phyloP scores from a whole-genome alignment of 1,284 basidiomycete genomes.

The Xerocomus nothofagi region DNA sequence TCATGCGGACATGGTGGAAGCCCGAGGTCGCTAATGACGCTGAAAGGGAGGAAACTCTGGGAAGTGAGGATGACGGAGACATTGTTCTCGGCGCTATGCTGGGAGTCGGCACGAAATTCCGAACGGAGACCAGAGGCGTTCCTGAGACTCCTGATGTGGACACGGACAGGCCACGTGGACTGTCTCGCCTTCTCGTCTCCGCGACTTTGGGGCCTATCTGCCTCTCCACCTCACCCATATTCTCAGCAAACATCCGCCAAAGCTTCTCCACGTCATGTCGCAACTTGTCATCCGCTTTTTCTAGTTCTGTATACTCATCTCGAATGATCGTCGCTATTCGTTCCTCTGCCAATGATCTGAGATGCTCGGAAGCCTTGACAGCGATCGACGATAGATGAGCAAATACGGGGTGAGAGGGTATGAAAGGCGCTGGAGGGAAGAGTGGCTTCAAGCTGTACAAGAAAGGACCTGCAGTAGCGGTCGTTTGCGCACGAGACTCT shows the following conservation, averaged over 20 bases:
- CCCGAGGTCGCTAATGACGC: conserved; percentile 62
- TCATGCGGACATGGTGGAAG: conserved; percentile 51
- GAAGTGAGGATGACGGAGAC: conserved; percentile 36
- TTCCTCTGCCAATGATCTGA: conserved; percentile 59
- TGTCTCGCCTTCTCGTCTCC: conserved; percentile 25
- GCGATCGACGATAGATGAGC: conserved; percentile 61
- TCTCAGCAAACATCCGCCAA: conserved; percentile 60
- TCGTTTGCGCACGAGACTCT: conserved; percentile 35
- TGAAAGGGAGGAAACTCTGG: conserved; percentile 62
- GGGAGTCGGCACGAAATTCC: conserved; percentile 56
- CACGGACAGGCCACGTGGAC: conserved; percentile 22
- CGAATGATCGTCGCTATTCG: conserved; percentile 55
- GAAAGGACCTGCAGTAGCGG: conserved; percentile 38
- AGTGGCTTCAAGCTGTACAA: conserved; percentile 53
- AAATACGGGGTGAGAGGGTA: conserved; percentile 73
- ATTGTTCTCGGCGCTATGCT: conserved; percentile 39
- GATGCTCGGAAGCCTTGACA: conserved; percentile 49
- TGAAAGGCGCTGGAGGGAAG: conserved; percentile 74
- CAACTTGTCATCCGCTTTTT: conserved; percentile 54
- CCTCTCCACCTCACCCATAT: conserved; percentile 48
- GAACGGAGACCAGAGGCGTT: conserved; percentile 36
- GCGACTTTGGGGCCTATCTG: conserved; percentile 31
- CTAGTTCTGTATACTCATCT: conserved; percentile 57
- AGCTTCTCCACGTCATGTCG: conserved; percentile 59
- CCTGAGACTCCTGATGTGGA: conserved; percentile 21